phyloP scores from a whole-genome alignment of 768 basidiomycete genomes.

The Suillus subalutaceus region DNA sequence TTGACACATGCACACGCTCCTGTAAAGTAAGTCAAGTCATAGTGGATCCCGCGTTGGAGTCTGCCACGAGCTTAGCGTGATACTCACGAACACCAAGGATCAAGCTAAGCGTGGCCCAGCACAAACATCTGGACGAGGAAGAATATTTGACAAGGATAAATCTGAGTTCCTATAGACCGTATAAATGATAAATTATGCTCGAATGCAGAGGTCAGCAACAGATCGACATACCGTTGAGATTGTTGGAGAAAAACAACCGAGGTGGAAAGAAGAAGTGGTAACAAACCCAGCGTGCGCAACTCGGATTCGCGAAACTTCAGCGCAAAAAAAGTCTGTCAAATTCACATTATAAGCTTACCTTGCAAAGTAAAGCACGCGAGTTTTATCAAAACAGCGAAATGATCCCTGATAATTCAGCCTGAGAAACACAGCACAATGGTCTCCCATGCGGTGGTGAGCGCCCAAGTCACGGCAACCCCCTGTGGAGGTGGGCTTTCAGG shows the following conservation, averaged over 20 bases:
- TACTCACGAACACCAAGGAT: background rate
- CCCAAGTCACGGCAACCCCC: background rate
- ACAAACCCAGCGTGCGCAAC: background rate
- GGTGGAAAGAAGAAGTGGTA: background rate
- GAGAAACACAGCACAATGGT: background rate
- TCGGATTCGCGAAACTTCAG: background rate
- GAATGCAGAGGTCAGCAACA: background rate
- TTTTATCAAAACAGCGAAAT: background rate
- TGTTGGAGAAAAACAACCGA: background rate
- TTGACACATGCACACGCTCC: too few relatives aligned
- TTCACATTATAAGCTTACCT: background rate
- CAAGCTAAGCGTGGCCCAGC: background rate
- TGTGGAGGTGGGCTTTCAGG: too few relatives aligned
- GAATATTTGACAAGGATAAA: background rate
- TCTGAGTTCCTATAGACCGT: background rate
- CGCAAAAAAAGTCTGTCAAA: background rate
- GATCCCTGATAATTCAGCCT: background rate
- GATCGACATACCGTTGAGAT: background rate
- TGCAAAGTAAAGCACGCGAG: conserved; percentile 5
- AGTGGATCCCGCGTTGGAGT: background rate
- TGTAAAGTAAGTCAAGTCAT: background rate
- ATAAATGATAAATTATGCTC: background rate
- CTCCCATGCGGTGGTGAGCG: background rate
- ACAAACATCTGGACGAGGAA: background rate
- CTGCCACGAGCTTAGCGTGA: background rate